A percentile compares a stretch with the other conserved stretches of the same genome.
These are phyloP conservation scores for Papiliotrema terrestris DNA, from an alignment of 1,284 basidiomycete species.

Conservation along the genomic window DNA sequence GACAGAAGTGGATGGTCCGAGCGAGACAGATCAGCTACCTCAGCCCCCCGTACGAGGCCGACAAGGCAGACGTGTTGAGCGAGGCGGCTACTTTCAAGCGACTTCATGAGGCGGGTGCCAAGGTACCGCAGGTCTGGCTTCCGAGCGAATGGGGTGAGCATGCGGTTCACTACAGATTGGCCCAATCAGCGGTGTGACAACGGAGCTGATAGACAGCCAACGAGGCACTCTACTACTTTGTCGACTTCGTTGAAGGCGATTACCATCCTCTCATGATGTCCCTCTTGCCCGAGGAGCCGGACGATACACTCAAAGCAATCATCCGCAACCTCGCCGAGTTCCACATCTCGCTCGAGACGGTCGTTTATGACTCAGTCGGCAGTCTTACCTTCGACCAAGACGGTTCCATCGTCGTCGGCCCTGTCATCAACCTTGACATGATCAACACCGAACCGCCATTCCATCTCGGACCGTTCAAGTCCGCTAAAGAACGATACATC, in stretches of 20 bases:
- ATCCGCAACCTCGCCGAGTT: conserved; percentile 3
- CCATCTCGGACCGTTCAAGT: neutral
- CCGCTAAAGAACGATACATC: neutral
- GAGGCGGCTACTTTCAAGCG: conserved; percentile 1
- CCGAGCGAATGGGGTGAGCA: neutral
- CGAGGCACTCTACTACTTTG: neutral
- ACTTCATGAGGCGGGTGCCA: neutral
- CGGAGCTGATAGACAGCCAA: no score
- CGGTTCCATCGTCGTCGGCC: neutral
- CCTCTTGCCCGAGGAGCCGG: neutral
- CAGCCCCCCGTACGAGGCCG: neutral
- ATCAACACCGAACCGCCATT: neutral
- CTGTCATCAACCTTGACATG: neutral
- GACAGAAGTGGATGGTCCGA: conserved; percentile 2
- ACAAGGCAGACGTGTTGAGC: neutral
- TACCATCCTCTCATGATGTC: neutral
- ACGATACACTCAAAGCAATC: neutral
- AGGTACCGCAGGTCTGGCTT: neutral
- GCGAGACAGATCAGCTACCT: neutral
- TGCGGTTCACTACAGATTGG: neutral
- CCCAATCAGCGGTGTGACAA: neutral
- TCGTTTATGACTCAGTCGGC: conserved; percentile 2
- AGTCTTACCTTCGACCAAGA: neutral
- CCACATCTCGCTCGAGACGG: neutral
- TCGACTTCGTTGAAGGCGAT: neutral